Percentiles rank a stretch among this genome's conserved stretches.
Evolutionary conservation across 78 protist genomes (phyloP).

Genomic region (Dictyostelium firmibasis): DNA sequence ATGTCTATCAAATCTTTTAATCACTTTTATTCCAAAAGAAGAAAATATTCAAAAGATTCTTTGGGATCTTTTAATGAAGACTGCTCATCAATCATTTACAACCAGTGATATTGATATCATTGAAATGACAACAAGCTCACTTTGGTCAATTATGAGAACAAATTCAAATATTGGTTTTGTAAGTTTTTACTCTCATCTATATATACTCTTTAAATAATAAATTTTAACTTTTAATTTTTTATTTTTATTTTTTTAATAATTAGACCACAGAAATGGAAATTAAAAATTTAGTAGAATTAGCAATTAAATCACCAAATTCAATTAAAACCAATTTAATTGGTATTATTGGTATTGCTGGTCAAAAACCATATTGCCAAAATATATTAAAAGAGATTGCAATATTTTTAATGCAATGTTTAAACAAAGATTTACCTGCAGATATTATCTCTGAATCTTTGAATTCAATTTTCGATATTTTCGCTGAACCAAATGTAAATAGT

Average conservation of each 20-base stretch:
- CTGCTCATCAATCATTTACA: conserved; percentile 1
- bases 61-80: conserved; percentile 41
- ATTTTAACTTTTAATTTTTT: neutral
- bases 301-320: conserved; percentile 16
- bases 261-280: conserved; percentile 33
- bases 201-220: neutral
- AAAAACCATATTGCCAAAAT: conserved; percentile 13
- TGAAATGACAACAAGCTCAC: conserved; percentile 42
- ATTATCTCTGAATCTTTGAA: conserved; percentile 49
- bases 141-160: conserved; percentile 66
- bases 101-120: conserved; percentile 29
- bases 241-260: neutral
- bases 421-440: conserved; percentile 17
- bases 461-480: conserved; percentile 66
- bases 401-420: conserved; percentile 20
- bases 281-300: conserved; percentile 15
- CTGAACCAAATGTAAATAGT: conserved; percentile 56
- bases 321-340: conserved; percentile 71
- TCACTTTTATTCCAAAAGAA: conserved; percentile 5
- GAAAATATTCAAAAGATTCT: neutral
- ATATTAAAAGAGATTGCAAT: conserved; percentile 40
- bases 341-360: conserved; percentile 64
- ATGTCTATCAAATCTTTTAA: conserved; percentile 63
- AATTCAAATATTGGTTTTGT: conserved; percentile 64
- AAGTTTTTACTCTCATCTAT: no score